Conservation (phyloP, 1,284 basidiomycete species). For the Irpex sp. region DNA sequence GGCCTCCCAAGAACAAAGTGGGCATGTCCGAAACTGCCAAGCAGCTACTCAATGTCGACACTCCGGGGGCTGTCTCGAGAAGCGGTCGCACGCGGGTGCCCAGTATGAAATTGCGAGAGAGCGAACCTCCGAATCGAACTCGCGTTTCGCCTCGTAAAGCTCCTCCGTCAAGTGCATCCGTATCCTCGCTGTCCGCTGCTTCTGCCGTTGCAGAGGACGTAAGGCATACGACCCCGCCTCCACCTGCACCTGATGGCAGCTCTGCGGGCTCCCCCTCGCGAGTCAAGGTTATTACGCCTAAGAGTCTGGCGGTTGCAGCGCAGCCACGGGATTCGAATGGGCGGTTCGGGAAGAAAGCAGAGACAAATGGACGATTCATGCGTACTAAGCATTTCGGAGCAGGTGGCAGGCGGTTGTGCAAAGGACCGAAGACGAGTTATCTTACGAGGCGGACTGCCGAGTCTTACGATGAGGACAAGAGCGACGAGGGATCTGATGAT, state of each 20-base stretch:
- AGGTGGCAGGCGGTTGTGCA: constrained; percentile 12
- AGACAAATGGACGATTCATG: constrained; percentile 46
- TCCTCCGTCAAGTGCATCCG: background rate
- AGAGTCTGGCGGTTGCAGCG: constrained; percentile 43
- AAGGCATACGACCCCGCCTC: constrained; percentile 1
- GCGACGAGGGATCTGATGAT: constrained; percentile 11
- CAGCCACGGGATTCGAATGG: constrained; percentile 48
- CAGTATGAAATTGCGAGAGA: constrained; percentile 32
- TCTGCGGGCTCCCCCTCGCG: constrained; percentile 1
- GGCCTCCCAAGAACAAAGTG: constrained; percentile 28
- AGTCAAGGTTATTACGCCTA: constrained; percentile 32
- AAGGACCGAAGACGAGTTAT: constrained; percentile 3
- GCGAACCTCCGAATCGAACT: constrained; percentile 16
- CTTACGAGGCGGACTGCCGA: constrained; percentile 5
- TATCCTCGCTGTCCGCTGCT: constrained; percentile 1
- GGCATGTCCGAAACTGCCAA: constrained; percentile 33
- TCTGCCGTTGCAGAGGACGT: constrained; percentile 1
- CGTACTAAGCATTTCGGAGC: constrained; percentile 31
- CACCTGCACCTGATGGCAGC: background rate
- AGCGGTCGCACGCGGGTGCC: constrained; percentile 31
- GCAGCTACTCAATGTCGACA: constrained; percentile 8
- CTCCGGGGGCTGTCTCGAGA: constrained; percentile 20
- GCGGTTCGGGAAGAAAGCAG: constrained; percentile 46
- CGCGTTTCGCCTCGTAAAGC: constrained; percentile 15
- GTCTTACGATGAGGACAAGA: background rate